These are phyloP conservation scores for Digitaria exilis DNA, from an alignment of 202 grass and related monocot genomes.

Conservation along the genomic window DNA sequence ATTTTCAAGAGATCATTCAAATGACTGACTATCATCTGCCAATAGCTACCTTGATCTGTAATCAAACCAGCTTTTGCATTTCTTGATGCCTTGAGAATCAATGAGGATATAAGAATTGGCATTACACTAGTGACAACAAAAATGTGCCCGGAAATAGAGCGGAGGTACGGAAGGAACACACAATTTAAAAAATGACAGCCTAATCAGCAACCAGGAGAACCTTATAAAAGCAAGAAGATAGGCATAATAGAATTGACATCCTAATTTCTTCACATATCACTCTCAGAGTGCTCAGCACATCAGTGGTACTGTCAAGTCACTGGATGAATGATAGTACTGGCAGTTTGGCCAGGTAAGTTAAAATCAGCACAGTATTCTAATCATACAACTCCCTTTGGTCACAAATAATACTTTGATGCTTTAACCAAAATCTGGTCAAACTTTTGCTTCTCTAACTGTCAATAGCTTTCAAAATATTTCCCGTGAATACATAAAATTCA, in stretches of 20 bases:
- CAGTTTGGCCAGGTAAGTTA: background rate
- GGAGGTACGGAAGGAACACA: background rate
- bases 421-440: background rate
- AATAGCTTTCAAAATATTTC: background rate
- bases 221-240: conserved; percentile 17
- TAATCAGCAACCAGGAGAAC: conserved; percentile 12
- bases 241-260: conserved; percentile 6
- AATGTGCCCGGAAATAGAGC: background rate
- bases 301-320: background rate
- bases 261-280: background rate
- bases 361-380: conserved; percentile 11
- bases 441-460: background rate
- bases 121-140: conserved; percentile 40
- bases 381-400: background rate
- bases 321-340: background rate
- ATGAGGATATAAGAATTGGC: conserved; percentile 26
- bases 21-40: conserved; percentile 69
- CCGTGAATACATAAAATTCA: background rate
- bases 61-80: conserved; percentile 74
- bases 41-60: conserved; percentile 72
- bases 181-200: conserved; percentile 15
- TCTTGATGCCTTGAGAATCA: conserved; percentile 74
- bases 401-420: background rate
- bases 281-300: background rate
- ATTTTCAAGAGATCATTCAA: conserved; percentile 71